A percentile compares a stretch with the other conserved stretches of the same genome.
Conservation (phyloP, 306 rosid genomes). For the Prunus armeniaca region DNA sequence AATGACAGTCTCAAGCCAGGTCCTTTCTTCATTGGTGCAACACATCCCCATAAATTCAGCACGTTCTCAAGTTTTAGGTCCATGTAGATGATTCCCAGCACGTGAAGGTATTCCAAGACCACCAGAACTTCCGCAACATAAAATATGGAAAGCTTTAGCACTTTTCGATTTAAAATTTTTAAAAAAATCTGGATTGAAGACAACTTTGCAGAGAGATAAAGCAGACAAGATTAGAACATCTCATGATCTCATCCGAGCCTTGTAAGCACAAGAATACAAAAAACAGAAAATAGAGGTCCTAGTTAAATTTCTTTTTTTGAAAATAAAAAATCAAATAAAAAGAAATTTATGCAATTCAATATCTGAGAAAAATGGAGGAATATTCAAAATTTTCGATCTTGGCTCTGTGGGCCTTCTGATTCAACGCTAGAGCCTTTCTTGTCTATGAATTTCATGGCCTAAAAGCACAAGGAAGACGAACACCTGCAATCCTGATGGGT, state of each 20-base stretch:
- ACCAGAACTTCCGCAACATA: conserved; percentile 89
- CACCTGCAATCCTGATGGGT: too few species aligned
- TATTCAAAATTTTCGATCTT: conserved; percentile 52
- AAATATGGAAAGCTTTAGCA: conserved; percentile 48
- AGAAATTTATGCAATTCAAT: not conserved
- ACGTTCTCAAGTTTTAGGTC: conserved; percentile 93
- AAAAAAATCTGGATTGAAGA: conserved; percentile 10
- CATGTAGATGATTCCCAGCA: conserved; percentile 92
- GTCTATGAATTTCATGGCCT: conserved; percentile 95
- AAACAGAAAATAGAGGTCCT: not conserved
- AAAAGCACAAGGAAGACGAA: conserved; percentile 26
- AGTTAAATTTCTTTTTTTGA: not conserved
- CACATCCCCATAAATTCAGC: conserved; percentile 4
- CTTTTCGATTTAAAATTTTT: not conserved
- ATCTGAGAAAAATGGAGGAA: not conserved
- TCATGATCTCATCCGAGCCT: conserved; percentile 8
- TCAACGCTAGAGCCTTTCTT: conserved; percentile 68
- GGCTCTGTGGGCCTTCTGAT: conserved; percentile 75
- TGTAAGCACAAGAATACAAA: conserved; percentile 30
- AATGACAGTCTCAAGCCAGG: too few species aligned
- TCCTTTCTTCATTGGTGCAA: too few species aligned
- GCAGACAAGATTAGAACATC: conserved; percentile 37
- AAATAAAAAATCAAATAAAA: not conserved
- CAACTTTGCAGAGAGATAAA: conserved; percentile 20
- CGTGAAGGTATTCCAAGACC: conserved; percentile 91